Conservation (phyloP, 257 asterid genomes). For the Przewalskia tangutica region DNA sequence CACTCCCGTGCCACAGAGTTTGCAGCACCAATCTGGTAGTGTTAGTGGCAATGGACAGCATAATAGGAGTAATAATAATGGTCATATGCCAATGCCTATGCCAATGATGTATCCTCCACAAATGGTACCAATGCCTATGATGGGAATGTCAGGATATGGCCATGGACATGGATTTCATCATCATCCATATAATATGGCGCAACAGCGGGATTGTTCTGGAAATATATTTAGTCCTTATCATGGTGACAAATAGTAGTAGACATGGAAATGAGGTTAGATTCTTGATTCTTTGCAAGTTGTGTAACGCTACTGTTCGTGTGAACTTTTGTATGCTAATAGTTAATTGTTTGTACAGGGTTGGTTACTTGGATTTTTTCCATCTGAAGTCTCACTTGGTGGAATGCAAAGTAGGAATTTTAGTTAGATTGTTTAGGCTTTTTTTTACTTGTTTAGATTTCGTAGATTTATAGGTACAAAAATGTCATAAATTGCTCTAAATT, state of each 20-base stretch:
- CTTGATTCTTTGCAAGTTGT: neutral
- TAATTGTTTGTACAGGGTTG: neutral
- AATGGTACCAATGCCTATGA: constrained; percentile 49
- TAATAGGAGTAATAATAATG: neutral
- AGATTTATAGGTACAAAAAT: neutral
- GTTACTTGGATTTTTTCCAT: neutral
- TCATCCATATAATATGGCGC: constrained; percentile 52
- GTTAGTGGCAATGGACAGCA: constrained; percentile 5
- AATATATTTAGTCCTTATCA: constrained; percentile 40
- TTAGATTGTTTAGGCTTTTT: neutral
- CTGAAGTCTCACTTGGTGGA: neutral
- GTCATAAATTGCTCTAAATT: neutral
- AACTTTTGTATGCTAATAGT: neutral
- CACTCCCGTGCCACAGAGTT: constrained; percentile 15
- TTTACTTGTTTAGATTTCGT: neutral
- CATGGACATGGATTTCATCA: constrained; percentile 10
- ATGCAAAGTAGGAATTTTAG: neutral
- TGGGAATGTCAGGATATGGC: constrained; percentile 39
- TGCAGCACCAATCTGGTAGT: neutral
- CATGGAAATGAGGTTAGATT: constrained; percentile 22
- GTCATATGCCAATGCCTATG: constrained; percentile 15
- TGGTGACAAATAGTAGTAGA: constrained; percentile 29
- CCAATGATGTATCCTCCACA: constrained; percentile 52
- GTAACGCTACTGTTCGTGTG: neutral
- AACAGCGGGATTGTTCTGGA: constrained; percentile 67